Evolutionary conservation across 768 basidiomycete genomes (phyloP).

Genomic region (Antrodiella citrinella): DNA sequence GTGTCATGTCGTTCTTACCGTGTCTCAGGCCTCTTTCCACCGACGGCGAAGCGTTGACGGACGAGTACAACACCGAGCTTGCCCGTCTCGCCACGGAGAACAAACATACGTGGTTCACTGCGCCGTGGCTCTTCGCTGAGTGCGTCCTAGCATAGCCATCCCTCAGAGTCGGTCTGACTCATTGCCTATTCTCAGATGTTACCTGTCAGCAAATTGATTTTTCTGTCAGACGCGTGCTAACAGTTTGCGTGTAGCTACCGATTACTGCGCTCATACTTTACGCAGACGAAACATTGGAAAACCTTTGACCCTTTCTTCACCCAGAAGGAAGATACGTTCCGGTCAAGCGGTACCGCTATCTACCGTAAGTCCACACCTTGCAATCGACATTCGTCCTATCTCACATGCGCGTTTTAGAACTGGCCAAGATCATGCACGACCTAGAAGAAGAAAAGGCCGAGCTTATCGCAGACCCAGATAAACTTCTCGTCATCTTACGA

Average conservation of each 20-base stretch:
- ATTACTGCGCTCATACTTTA: constrained; percentile 66
- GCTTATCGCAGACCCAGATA: constrained; percentile 38
- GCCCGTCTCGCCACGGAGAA: constrained; percentile 33
- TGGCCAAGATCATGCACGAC: constrained; percentile 66
- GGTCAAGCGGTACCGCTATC: constrained; percentile 68
- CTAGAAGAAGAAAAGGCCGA: constrained; percentile 43
- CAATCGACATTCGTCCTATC: not conserved
- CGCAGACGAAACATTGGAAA: constrained; percentile 60
- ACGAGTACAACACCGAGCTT: constrained; percentile 75
- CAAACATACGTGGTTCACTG: constrained; percentile 78
- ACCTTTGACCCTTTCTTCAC: constrained; percentile 74
- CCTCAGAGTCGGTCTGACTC: not conserved
- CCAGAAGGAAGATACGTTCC: constrained; percentile 79
- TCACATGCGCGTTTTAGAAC: constrained; percentile 53
- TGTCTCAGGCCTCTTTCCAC: constrained; percentile 51
- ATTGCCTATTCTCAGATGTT: constrained; percentile 50
- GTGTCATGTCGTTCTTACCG: not conserved
- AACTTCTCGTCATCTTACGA: constrained; percentile 58
- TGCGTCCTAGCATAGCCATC: constrained; percentile 30
- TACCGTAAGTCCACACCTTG: constrained; percentile 57
- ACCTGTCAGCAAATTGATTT: constrained; percentile 43
- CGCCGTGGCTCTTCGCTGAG: constrained; percentile 97
- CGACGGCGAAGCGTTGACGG: constrained; percentile 65
- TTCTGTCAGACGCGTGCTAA: not conserved
- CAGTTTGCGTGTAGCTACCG: constrained; percentile 65